Percentiles rank a stretch among this genome's conserved stretches.
Evolutionary conservation across 1,139 yeast species (phyloP).

Genomic region (Protomyces macrosporus): DNA sequence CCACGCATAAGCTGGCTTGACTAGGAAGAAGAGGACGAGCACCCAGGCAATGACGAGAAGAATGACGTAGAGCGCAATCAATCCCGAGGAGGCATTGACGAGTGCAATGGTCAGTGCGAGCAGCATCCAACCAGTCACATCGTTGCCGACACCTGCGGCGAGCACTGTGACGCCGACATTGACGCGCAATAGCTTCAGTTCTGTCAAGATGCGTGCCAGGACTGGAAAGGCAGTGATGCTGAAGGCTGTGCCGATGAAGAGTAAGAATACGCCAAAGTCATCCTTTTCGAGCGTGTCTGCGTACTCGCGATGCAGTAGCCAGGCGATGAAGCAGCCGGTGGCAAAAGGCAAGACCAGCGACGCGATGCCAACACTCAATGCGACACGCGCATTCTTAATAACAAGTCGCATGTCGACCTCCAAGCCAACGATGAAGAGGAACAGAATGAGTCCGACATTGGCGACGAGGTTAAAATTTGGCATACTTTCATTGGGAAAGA

Average conservation of each 20-base stretch:
- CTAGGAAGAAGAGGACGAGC: conserved; percentile 52
- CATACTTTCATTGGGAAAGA: conserved; percentile 59
- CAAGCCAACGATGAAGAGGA: conserved; percentile 68
- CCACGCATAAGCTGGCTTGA: conserved; percentile 47
- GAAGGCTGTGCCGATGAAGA: conserved; percentile 45
- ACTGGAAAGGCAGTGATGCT: conserved; percentile 84
- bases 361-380: conserved; percentile 60
- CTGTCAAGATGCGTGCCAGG: conserved; percentile 69
- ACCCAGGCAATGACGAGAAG: conserved; percentile 65
- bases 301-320: conserved; percentile 59
- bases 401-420: conserved; percentile 68
- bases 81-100: conserved; percentile 65
- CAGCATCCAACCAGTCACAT: conserved; percentile 74
- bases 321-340: conserved; percentile 64
- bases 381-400: conserved; percentile 54
- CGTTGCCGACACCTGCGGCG: conserved; percentile 76
- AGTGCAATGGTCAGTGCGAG: conserved; percentile 69
- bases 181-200: conserved; percentile 61
- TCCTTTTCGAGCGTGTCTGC: conserved; percentile 34
- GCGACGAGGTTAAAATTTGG: conserved; percentile 64
- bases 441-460: conserved; percentile 61
- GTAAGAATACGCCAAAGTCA: conserved; percentile 35
- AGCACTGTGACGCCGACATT: conserved; percentile 72
- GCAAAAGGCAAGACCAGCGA: conserved; percentile 75
- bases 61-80: conserved; percentile 62